phyloP scores from a whole-genome alignment of 768 basidiomycete genomes.

The Tulasnella sp. region DNA sequence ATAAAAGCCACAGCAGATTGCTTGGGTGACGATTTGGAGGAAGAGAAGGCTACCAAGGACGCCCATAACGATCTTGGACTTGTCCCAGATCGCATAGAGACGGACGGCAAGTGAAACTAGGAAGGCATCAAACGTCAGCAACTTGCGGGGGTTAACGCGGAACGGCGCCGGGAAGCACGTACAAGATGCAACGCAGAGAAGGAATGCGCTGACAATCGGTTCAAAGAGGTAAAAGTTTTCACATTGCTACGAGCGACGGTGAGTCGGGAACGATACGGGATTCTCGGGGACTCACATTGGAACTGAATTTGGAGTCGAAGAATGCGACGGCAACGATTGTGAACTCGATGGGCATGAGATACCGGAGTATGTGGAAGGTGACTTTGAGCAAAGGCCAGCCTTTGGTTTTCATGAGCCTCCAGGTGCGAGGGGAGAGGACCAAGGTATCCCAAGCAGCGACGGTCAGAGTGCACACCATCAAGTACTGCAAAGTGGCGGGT shows the following conservation, averaged over 20 bases:
- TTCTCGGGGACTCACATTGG: too few relatives aligned
- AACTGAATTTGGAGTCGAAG: slow-evolving; percentile 74
- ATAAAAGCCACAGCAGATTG: slow-evolving; percentile 64
- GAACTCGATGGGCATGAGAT: slow-evolving; percentile 73
- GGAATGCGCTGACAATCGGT: slow-evolving; percentile 70
- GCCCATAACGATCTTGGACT: slow-evolving; percentile 40
- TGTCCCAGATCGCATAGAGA: slow-evolving; percentile 66
- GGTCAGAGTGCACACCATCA: slow-evolving; percentile 79
- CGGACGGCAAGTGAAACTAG: slow-evolving; percentile 62
- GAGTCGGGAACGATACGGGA: too few relatives aligned
- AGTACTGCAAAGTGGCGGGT: slow-evolving; percentile 43
- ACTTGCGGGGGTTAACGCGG: neutral
- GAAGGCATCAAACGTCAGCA: neutral
- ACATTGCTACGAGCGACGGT: slow-evolving; percentile 37
- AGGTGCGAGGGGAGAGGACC: slow-evolving; percentile 68
- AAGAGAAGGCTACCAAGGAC: slow-evolving; percentile 49
- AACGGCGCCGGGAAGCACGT: too few relatives aligned
- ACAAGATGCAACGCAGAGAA: slow-evolving; percentile 62
- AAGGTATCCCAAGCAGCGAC: slow-evolving; percentile 85
- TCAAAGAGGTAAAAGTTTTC: slow-evolving; percentile 69
- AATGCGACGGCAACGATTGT: slow-evolving; percentile 69
- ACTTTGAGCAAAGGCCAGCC: slow-evolving; percentile 69
- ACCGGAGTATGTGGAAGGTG: slow-evolving; percentile 57
- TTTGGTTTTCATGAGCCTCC: slow-evolving; percentile 48
- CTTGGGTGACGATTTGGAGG: slow-evolving; percentile 60